Evolutionary conservation across 2,329 filamentous ascomycete species (phyloP).

Genomic region (Aspergillus pseudonomiae): DNA sequence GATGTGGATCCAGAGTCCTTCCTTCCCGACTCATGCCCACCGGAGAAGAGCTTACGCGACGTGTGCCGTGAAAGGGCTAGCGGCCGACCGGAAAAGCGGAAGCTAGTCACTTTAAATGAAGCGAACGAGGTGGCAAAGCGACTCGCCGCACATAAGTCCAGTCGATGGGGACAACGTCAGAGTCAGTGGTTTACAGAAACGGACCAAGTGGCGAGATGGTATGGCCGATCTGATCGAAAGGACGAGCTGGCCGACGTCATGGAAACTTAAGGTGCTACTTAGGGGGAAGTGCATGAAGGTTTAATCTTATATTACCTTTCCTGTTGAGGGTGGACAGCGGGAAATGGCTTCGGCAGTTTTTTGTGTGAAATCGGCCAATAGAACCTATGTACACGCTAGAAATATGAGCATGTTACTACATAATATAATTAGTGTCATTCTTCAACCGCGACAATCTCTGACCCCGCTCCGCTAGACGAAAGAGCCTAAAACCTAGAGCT

Average conservation of each 20-base stretch:
- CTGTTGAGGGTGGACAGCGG: background rate
- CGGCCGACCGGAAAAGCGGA: slow-evolving; percentile 46
- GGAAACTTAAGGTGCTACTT: background rate
- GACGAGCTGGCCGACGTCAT: background rate
- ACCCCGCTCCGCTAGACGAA: background rate
- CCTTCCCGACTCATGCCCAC: slow-evolving; percentile 4
- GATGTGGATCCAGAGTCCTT: slow-evolving; percentile 11
- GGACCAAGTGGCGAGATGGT: slow-evolving; percentile 18
- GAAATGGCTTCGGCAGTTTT: background rate
- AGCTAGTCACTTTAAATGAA: slow-evolving; percentile 60
- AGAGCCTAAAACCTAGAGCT: background rate
- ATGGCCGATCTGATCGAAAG: background rate
- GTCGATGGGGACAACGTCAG: background rate
- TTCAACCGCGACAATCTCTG: background rate
- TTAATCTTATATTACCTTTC: background rate
- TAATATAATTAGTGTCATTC: background rate
- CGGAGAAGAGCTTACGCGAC: slow-evolving; percentile 35
- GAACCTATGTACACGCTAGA: background rate
- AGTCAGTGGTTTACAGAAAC: slow-evolving; percentile 8
- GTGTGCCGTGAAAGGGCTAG: slow-evolving; percentile 38
- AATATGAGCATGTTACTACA: background rate
- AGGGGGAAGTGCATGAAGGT: background rate
- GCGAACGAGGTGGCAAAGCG: slow-evolving; percentile 64
- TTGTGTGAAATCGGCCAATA: background rate
- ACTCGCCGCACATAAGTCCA: slow-evolving; percentile 34